phyloP scores from a whole-genome alignment of 768 basidiomycete species.

The Termitomyces sp. region DNA sequence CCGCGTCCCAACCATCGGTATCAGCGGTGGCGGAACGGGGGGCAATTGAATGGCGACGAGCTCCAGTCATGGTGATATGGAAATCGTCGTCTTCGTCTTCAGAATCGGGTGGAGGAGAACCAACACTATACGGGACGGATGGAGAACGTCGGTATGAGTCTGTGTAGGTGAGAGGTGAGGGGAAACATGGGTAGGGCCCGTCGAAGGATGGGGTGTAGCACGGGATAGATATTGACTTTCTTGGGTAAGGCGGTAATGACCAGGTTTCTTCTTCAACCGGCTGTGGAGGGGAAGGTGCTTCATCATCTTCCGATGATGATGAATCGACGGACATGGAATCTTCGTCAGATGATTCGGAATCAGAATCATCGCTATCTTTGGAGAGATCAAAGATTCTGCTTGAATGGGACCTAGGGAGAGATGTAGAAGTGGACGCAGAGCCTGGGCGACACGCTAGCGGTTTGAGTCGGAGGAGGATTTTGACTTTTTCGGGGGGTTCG shows the following conservation, averaged over 20 bases:
- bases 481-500: conserved; percentile 61
- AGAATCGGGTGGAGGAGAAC: conserved; percentile 73
- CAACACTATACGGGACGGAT: conserved; percentile 53
- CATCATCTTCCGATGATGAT: conserved; percentile 38
- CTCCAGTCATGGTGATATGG: conserved; percentile 42
- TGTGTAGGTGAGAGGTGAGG: conserved; percentile 21
- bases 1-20: conserved; percentile 44
- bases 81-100: conserved; percentile 59
- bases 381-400: conserved; percentile 37
- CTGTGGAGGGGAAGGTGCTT: conserved; percentile 15
- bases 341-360: conserved; percentile 33
- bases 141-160: conserved; percentile 52
- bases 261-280: conserved; percentile 39
- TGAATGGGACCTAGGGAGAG: conserved; percentile 24
- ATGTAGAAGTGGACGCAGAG: conserved; percentile 22
- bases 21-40: conserved; percentile 22
- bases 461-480: conserved; percentile 65
- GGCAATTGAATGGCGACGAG: conserved; percentile 31
- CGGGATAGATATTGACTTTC: conserved; percentile 57
- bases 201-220: conserved; percentile 48
- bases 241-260: conserved; percentile 56
- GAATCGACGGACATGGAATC: conserved; percentile 46
- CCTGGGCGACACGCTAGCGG: conserved; percentile 34
- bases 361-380: conserved; percentile 35
- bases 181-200: conserved; percentile 29